Evolutionary conservation across 768 basidiomycete species (phyloP).

Genomic region (Punctularia strigosozonata): DNA sequence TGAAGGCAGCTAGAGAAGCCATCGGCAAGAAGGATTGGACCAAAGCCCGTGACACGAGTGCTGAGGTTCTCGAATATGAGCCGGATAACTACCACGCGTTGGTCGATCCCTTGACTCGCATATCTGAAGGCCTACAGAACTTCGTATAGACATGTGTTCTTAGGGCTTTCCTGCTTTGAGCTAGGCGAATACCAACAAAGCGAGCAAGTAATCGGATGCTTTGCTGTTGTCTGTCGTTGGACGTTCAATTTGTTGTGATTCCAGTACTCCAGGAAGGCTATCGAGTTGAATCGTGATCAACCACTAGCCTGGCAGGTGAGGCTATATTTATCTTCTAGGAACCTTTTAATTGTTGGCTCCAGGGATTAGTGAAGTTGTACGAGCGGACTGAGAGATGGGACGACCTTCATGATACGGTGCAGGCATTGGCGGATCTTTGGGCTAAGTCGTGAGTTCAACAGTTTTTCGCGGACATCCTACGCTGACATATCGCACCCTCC

Average conservation of each 20-base stretch:
- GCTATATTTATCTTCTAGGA: background rate
- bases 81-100: constrained; percentile 83
- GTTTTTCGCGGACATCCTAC: background rate
- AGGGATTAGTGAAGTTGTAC: constrained; percentile 70
- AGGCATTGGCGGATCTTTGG: constrained; percentile 26
- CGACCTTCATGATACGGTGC: constrained; percentile 42
- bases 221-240: constrained; percentile 1
- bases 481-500: constrained; percentile 1
- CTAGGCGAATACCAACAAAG: constrained; percentile 58
- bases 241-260: constrained; percentile 10
- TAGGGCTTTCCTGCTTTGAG: constrained; percentile 71
- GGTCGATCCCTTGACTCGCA: background rate
- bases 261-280: constrained; percentile 74
- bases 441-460: constrained; percentile 35
- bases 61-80: constrained; percentile 61
- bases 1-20: constrained; percentile 71
- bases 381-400: constrained; percentile 53
- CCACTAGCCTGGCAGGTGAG: constrained; percentile 78
- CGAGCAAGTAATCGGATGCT: constrained; percentile 61
- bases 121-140: constrained; percentile 1
- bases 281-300: constrained; percentile 52
- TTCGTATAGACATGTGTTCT: constrained; percentile 63
- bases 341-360: background rate
- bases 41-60: constrained; percentile 53
- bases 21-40: constrained; percentile 66